Conservation (phyloP, 352 stramenopile species). For the Phytophthora parvispora region DNA sequence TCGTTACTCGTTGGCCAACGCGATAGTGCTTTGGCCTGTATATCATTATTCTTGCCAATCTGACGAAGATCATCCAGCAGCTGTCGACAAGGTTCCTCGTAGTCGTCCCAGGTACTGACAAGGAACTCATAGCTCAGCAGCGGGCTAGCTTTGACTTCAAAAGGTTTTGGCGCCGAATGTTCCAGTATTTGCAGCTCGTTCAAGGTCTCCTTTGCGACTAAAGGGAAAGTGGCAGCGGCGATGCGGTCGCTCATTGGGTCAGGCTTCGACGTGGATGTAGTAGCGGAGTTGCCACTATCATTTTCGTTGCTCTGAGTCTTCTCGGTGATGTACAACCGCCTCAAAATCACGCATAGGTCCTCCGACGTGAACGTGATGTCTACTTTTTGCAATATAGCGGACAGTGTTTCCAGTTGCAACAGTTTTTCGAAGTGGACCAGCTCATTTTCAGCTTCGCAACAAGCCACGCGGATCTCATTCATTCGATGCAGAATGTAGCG, state of each 20-base stretch:
- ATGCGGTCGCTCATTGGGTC: slow-evolving; percentile 74
- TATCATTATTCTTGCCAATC: slow-evolving; percentile 72
- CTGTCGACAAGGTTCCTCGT: slow-evolving; percentile 49
- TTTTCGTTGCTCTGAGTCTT: no score
- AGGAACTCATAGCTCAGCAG: slow-evolving; percentile 69
- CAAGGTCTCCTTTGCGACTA: slow-evolving; percentile 61
- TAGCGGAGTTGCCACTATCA: no score
- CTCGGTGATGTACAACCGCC: slow-evolving; percentile 69
- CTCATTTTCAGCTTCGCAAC: slow-evolving; percentile 66
- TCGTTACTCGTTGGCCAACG: slow-evolving; percentile 7
- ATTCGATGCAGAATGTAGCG: slow-evolving; percentile 76
- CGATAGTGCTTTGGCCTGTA: slow-evolving; percentile 58
- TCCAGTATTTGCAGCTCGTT: slow-evolving; percentile 52
- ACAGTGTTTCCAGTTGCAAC: slow-evolving; percentile 61
- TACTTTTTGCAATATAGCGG: slow-evolving; percentile 62
- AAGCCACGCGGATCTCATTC: slow-evolving; percentile 73
- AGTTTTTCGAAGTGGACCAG: slow-evolving; percentile 62
- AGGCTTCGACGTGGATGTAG: no score
- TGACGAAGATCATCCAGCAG: slow-evolving; percentile 72
- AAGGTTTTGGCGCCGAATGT: slow-evolving; percentile 37
- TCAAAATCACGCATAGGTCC: slow-evolving; percentile 72
- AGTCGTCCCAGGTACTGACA: slow-evolving; percentile 63
- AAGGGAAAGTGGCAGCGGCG: slow-evolving; percentile 65
- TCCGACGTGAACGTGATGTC: slow-evolving; percentile 58
- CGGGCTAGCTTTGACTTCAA: slow-evolving; percentile 47